phyloP scores from a whole-genome alignment of 257 asterid species.

The Jacaranda copaia region DNA sequence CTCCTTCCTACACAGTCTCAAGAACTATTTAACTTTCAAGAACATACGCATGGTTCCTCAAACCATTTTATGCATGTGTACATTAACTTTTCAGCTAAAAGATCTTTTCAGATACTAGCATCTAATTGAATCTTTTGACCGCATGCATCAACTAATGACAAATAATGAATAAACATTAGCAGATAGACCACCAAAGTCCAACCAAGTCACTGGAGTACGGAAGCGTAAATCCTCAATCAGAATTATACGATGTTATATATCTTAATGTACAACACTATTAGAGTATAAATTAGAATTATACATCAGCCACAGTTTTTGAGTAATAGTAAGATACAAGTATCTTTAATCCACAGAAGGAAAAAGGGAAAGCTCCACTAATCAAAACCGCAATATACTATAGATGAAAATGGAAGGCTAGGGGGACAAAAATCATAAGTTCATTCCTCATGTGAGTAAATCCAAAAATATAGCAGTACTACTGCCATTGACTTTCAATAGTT shows the following conservation, averaged over 20 bases:
- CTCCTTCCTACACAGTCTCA: neutral
- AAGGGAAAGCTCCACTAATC: neutral
- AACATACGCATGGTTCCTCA: slow-evolving; percentile 8
- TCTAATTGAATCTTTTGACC: neutral
- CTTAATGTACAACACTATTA: neutral
- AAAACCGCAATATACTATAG: too few relatives aligned
- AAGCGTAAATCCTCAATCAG: neutral
- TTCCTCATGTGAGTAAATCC: neutral
- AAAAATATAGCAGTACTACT: neutral
- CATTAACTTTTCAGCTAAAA: neutral
- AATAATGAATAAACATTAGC: neutral
- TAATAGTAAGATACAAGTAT: neutral
- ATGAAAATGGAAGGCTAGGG: neutral
- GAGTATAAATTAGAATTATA: neutral
- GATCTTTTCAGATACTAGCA: neutral
- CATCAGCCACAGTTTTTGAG: neutral
- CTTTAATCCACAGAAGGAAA: neutral
- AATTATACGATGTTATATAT: neutral
- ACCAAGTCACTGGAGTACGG: neutral
- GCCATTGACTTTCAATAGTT: neutral
- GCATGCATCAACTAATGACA: neutral
- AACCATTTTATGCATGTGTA: neutral
- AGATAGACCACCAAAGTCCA: neutral
- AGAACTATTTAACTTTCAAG: neutral
- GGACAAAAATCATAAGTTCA: neutral